Evolutionary conservation across 2,329 filamentous ascomycete genomes (phyloP).

Genomic region (Leptographium galeiforme): DNA sequence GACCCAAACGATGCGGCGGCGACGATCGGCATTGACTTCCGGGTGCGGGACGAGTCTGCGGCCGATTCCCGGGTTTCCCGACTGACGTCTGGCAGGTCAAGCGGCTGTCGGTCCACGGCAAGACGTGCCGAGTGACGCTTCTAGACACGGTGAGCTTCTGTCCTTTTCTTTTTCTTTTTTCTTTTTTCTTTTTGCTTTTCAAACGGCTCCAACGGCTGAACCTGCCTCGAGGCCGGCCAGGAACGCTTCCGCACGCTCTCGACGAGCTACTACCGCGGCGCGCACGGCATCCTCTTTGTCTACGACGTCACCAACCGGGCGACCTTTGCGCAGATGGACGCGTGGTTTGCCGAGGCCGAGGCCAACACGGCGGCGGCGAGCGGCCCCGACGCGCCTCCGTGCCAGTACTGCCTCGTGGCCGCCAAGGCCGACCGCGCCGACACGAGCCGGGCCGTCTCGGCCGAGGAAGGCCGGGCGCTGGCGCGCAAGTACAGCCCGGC

Average conservation of each 20-base stretch:
- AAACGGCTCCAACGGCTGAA: too few species aligned
- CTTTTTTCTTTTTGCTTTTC: neutral
- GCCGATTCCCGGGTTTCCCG: too few species aligned
- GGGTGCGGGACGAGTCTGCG: conserved; percentile 21
- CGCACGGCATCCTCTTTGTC: conserved; percentile 34
- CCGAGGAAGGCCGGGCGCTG: conserved; percentile 32
- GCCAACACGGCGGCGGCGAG: conserved; percentile 26
- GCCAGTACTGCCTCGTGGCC: conserved; percentile 23
- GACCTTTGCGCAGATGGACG: conserved; percentile 36
- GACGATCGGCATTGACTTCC: conserved; percentile 45
- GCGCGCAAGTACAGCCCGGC: conserved; percentile 27
- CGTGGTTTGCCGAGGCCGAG: conserved; percentile 41
- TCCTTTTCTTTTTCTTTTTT: neutral
- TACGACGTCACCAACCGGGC: conserved; percentile 35
- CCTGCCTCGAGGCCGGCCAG: conserved; percentile 24
- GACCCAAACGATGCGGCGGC: conserved; percentile 39
- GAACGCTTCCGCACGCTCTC: conserved; percentile 36
- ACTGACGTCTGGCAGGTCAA: conserved; percentile 26
- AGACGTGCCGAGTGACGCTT: conserved; percentile 37
- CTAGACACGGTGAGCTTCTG: conserved; percentile 31
- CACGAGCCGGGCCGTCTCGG: conserved; percentile 27
- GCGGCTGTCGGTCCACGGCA: conserved; percentile 36
- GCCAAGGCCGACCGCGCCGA: conserved; percentile 36
- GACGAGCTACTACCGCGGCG: conserved; percentile 36
- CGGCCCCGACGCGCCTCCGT: conserved; percentile 10